Evolutionary conservation across 1,284 basidiomycete species (phyloP).

Genomic region (Ceratobasidium sp.): DNA sequence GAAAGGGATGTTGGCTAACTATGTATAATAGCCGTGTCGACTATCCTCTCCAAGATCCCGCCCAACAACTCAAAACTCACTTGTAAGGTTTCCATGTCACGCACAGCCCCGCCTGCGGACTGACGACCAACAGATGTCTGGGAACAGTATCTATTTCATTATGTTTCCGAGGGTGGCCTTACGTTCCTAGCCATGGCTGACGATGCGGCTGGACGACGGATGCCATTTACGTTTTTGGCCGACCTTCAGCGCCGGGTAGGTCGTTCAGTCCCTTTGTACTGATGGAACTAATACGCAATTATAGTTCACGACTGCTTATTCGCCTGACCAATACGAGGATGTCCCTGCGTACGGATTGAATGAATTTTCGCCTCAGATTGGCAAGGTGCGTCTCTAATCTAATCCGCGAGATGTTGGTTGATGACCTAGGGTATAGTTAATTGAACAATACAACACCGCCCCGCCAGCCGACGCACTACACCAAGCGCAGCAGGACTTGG

Average conservation of each 20-base stretch:
- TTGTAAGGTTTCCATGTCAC: conserved; percentile 52
- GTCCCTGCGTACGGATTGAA: conserved; percentile 53
- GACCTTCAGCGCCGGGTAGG: conserved; percentile 79
- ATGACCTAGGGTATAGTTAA: conserved; percentile 55
- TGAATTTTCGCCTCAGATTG: conserved; percentile 52
- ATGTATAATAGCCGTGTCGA: conserved; percentile 72
- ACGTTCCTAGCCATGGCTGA: conserved; percentile 94
- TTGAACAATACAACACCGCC: conserved; percentile 85
- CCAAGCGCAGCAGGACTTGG: conserved; percentile 88
- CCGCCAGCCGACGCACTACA: conserved; percentile 92
- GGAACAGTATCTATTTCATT: conserved; percentile 97
- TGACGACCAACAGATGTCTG: conserved; percentile 65
- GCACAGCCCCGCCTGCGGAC: not conserved
- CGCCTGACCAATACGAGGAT: conserved; percentile 51
- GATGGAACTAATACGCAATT: not conserved
- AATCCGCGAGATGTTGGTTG: conserved; percentile 44
- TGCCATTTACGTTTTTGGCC: conserved; percentile 92
- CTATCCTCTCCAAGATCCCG: conserved; percentile 93
- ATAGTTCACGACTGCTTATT: conserved; percentile 64
- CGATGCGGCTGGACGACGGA: conserved; percentile 84
- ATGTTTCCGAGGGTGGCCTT: conserved; percentile 85
- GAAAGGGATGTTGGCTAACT: conserved; percentile 37
- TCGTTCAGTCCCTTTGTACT: not conserved
- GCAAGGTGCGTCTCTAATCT: conserved; percentile 56
- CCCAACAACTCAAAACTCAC: conserved; percentile 93